A percentile compares a stretch with the other conserved stretches of the same genome.
phyloP scores from a whole-genome alignment of 2,329 filamentous ascomycete species.

The Chrysoporthe cubensis region DNA sequence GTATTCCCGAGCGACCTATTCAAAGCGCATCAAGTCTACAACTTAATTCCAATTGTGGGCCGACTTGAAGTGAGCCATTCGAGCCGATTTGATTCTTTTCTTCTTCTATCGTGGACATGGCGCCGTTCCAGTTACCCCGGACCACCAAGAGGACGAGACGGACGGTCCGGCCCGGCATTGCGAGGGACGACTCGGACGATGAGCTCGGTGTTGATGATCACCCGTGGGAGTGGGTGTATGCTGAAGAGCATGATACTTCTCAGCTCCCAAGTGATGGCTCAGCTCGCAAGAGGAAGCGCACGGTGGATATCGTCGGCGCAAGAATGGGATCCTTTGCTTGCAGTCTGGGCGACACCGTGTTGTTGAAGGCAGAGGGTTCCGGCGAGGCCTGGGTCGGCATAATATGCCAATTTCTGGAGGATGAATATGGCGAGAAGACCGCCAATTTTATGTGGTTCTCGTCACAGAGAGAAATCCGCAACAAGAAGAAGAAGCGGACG shows the following conservation, averaged over 20 bases:
- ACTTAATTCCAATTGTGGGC: neutral
- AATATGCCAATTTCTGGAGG: conserved; percentile 79
- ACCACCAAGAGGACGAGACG: conserved; percentile 25
- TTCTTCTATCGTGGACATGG: conserved; percentile 7
- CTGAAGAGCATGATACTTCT: conserved; percentile 31
- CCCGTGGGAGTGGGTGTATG: conserved; percentile 82
- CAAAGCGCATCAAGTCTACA: neutral
- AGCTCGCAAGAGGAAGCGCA: conserved; percentile 43
- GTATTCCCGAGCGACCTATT: neutral
- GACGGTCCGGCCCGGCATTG: conserved; percentile 56
- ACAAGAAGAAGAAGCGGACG: conserved; percentile 77
- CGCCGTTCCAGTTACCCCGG: conserved; percentile 9
- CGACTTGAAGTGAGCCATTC: too few species aligned
- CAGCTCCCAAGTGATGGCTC: conserved; percentile 22
- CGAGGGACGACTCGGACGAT: conserved; percentile 83
- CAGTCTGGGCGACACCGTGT: conserved; percentile 77
- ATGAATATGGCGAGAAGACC: conserved; percentile 75
- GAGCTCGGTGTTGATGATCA: conserved; percentile 76
- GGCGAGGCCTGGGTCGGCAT: conserved; percentile 93
- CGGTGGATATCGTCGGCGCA: conserved; percentile 72
- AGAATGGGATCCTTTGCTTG: conserved; percentile 82
- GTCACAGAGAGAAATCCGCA: conserved; percentile 85
- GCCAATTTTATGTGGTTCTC: conserved; percentile 97
- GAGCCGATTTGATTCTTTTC: neutral
- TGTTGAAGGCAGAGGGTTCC: conserved; percentile 84